A percentile compares a stretch with the other conserved stretches of the same genome.
phyloP scores from a whole-genome alignment of 2,329 filamentous ascomycete species.

The Penicillium sclerotiorum region DNA sequence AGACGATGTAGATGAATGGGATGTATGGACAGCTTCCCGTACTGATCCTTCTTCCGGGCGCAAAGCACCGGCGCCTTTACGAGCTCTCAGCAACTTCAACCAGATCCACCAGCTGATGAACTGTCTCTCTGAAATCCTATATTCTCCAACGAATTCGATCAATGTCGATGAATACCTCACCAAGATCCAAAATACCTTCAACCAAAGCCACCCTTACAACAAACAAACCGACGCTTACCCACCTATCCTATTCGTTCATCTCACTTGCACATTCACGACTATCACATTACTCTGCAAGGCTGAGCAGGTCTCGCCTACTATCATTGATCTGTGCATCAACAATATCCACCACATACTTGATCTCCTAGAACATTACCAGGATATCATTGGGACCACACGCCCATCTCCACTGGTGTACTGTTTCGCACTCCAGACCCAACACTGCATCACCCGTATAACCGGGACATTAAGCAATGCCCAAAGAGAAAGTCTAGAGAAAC shows the following conservation, averaged over 20 bases:
- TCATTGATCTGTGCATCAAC: conserved; percentile 1
- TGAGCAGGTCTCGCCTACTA: conserved; percentile 1
- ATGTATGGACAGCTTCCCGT: conserved; percentile 15
- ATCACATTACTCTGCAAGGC: conserved; percentile 8
- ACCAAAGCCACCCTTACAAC: conserved; percentile 7
- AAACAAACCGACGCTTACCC: conserved; percentile 6
- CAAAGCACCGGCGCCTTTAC: conserved; percentile 10
- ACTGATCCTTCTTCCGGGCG: neutral
- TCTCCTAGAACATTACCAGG: conserved; percentile 16
- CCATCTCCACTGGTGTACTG: conserved; percentile 16
- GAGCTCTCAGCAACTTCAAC: conserved; percentile 20
- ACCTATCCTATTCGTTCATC: conserved; percentile 18
- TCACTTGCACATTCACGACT: conserved; percentile 14
- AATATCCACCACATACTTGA: conserved; percentile 6
- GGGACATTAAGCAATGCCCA: neutral
- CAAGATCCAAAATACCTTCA: neutral
- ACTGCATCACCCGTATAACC: conserved; percentile 4
- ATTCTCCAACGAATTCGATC: neutral
- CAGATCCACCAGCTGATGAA: conserved; percentile 14
- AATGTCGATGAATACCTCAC: conserved; percentile 2
- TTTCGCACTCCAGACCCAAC: conserved; percentile 16
- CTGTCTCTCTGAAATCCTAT: conserved; percentile 3
- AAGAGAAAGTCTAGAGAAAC: neutral
- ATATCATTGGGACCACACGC: conserved; percentile 8
- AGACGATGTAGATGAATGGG: conserved; percentile 24